Evolutionary conservation across 2,329 filamentous ascomycete genomes (phyloP).

Genomic region (Microascus cirrosus): DNA sequence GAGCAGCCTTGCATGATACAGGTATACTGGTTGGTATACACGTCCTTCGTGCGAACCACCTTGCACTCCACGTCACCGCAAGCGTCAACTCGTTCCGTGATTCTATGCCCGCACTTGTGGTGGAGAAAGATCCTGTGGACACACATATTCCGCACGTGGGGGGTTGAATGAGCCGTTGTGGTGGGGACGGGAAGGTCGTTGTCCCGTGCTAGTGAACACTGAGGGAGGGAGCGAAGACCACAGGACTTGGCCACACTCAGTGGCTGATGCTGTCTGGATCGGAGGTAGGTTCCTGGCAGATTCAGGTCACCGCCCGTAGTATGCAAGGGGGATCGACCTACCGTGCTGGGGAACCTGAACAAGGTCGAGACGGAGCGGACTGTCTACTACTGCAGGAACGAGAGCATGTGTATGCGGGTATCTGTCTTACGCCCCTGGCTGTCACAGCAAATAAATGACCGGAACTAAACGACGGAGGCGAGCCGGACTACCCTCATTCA

Average conservation of each 20-base stretch:
- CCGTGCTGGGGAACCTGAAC: neutral
- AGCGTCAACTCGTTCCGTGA: slow-evolving; percentile 15
- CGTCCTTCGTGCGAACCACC: slow-evolving; percentile 9
- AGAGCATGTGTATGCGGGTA: neutral
- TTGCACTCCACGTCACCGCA: slow-evolving; percentile 17
- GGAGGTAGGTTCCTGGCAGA: neutral
- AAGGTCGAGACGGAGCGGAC: neutral
- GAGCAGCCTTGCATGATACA: slow-evolving; percentile 15
- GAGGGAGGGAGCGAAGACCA: neutral
- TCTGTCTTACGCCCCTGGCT: neutral
- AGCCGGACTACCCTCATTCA: neutral
- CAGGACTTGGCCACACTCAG: neutral
- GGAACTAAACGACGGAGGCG: neutral
- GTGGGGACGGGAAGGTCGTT: neutral
- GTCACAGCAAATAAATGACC: neutral
- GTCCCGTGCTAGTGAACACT: neutral
- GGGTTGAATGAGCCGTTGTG: neutral
- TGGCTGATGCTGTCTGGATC: neutral
- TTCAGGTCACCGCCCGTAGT: neutral
- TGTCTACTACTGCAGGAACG: neutral
- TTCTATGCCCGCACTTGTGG: slow-evolving; percentile 19
- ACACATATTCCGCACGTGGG: slow-evolving; percentile 11
- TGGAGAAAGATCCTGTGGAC: slow-evolving; percentile 17
- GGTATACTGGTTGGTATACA: slow-evolving; percentile 18
- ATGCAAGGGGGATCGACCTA: neutral